Evolutionary conservation across 805 yeast species (phyloP).

Genomic region (Candida manassasensis): DNA sequence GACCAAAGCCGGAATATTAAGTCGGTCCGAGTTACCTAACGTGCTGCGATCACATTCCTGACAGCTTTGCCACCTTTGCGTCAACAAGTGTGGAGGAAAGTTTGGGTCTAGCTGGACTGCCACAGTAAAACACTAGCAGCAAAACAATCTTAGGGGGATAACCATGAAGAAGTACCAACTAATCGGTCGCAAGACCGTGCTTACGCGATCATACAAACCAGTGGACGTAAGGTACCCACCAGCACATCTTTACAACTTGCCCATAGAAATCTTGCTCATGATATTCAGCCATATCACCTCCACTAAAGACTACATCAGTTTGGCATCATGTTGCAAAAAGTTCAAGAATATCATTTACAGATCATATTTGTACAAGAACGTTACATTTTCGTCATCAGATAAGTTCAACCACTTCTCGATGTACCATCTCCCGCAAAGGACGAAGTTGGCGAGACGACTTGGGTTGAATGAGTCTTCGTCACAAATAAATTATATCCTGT

Average conservation of each 20-base stretch:
- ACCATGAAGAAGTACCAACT: slow-evolving; percentile 39
- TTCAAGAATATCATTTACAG: slow-evolving; percentile 32
- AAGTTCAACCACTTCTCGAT: slow-evolving; percentile 34
- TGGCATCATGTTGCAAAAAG: slow-evolving; percentile 34
- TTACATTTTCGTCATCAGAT: slow-evolving; percentile 20
- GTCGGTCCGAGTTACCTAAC: too few relatives aligned
- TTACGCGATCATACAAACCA: slow-evolving; percentile 9
- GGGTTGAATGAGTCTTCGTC: slow-evolving; percentile 23
- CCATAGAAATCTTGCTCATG: slow-evolving; percentile 38
- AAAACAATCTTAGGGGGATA: too few relatives aligned
- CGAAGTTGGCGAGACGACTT: slow-evolving; percentile 18
- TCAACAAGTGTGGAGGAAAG: too few relatives aligned
- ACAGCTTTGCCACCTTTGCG: too few relatives aligned
- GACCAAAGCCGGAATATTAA: too few relatives aligned
- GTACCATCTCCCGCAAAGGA: slow-evolving; percentile 22
- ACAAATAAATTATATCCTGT: slow-evolving; percentile 26
- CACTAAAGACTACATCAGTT: slow-evolving; percentile 18
- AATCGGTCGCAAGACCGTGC: slow-evolving; percentile 32
- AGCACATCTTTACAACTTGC: slow-evolving; percentile 35
- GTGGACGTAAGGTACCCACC: slow-evolving; percentile 19
- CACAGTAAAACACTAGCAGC: background rate
- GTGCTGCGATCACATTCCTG: too few relatives aligned
- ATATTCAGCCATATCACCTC: slow-evolving; percentile 25
- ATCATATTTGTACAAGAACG: slow-evolving; percentile 30
- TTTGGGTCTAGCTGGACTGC: too few relatives aligned